These are phyloP conservation scores for Ustilago vetiveriae DNA, from an alignment of 1,284 basidiomycete genomes.

Conservation along the genomic window DNA sequence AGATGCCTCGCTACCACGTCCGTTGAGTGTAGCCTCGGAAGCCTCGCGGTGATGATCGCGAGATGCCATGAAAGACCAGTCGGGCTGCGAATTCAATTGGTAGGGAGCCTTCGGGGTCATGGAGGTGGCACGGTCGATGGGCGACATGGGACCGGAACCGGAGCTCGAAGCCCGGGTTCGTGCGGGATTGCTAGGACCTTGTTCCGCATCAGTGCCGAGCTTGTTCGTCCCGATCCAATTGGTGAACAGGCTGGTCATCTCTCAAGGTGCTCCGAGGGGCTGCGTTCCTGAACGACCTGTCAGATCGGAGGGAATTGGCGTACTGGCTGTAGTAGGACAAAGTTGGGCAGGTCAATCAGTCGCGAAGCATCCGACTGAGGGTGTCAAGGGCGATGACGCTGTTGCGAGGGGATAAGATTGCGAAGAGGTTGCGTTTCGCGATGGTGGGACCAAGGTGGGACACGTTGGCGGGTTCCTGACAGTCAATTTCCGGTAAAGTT, in stretches of 20 bases:
- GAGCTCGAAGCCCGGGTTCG: conserved; percentile 18
- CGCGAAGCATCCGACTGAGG: background rate
- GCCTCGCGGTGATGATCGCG: conserved; percentile 41
- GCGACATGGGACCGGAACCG: conserved; percentile 27
- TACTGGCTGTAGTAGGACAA: background rate
- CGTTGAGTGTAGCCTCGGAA: conserved; percentile 41
- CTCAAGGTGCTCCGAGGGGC: background rate
- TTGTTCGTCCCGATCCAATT: conserved; percentile 43
- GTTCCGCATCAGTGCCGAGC: conserved; percentile 19
- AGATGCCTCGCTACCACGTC: conserved; percentile 7
- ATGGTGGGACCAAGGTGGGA: background rate
- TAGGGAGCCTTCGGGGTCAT: conserved; percentile 42
- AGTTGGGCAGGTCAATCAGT: background rate
- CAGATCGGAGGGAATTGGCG: no score
- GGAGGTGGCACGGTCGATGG: conserved; percentile 43
- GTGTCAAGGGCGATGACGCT: background rate
- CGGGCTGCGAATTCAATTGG: conserved; percentile 21
- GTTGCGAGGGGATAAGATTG: background rate
- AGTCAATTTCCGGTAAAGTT: no score
- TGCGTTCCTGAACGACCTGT: background rate
- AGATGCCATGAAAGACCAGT: conserved; percentile 1
- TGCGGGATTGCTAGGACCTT: conserved; percentile 23
- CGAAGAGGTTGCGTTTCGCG: background rate
- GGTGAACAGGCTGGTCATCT: conserved; percentile 39
- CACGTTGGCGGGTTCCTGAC: background rate